Evolutionary conservation across 2,329 filamentous ascomycete species (phyloP).

Genomic region (Cryphonectria parasitica): DNA sequence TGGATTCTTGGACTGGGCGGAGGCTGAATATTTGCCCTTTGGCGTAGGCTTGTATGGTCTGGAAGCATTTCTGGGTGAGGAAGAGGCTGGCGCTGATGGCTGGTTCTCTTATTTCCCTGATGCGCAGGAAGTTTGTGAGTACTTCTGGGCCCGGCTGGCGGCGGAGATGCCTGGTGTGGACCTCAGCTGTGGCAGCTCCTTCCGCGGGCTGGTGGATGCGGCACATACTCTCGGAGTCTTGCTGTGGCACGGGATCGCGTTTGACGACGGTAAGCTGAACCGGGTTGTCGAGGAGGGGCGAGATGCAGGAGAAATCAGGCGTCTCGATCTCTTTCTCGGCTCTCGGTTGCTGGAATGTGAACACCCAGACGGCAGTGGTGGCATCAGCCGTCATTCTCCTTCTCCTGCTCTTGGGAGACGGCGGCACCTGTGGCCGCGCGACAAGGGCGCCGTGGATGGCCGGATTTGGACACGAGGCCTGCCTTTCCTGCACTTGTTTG

Average conservation of each 20-base stretch:
- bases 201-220: conserved; percentile 41
- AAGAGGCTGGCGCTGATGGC: conserved; percentile 42
- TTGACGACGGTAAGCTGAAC: conserved; percentile 63
- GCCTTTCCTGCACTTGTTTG: conserved; percentile 1
- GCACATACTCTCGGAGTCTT: conserved; percentile 59
- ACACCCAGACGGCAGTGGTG: neutral
- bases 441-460: neutral
- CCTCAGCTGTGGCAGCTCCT: conserved; percentile 20
- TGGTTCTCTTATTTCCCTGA: conserved; percentile 51
- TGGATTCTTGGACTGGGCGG: conserved; percentile 67
- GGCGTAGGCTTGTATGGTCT: conserved; percentile 64
- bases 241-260: conserved; percentile 67
- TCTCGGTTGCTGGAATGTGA: neutral
- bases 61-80: conserved; percentile 61
- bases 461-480: neutral
- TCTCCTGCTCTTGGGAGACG: neutral
- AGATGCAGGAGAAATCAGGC: conserved; percentile 58
- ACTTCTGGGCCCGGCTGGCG: conserved; percentile 55
- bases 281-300: conserved; percentile 56
- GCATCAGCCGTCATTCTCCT: neutral
- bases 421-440: neutral
- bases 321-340: conserved; percentile 45
- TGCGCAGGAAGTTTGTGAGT: conserved; percentile 45
- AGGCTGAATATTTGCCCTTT: conserved; percentile 64
- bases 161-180: conserved; percentile 41